A percentile compares a stretch with the other conserved stretches of the same genome.
Conservation (phyloP, 1,139 yeast genomes). For the Candida freyschussii region DNA sequence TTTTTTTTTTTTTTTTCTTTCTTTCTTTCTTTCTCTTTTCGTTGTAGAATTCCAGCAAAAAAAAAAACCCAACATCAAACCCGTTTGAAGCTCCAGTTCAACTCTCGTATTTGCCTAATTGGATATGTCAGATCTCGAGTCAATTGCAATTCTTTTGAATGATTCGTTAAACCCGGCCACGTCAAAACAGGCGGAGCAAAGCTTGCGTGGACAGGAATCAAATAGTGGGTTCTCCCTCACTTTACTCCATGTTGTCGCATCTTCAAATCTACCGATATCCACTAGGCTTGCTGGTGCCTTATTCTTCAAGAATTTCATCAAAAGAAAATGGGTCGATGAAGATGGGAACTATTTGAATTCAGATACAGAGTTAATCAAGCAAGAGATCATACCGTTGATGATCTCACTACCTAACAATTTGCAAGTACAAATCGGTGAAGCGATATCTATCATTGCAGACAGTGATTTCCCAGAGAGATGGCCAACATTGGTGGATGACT, state of each 20-base stretch:
- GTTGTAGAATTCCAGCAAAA: background rate
- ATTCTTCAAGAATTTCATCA: slow-evolving; percentile 83
- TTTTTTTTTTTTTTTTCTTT: too few species aligned
- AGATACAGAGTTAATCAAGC: slow-evolving; percentile 67
- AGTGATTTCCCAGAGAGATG: slow-evolving; percentile 92
- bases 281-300: slow-evolving; percentile 85
- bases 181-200: slow-evolving; percentile 59
- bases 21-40: background rate
- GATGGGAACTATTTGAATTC: slow-evolving; percentile 74
- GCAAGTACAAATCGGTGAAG: slow-evolving; percentile 90
- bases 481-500: slow-evolving; percentile 72
- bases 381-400: slow-evolving; percentile 79
- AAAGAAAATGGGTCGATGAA: slow-evolving; percentile 84
- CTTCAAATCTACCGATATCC: slow-evolving; percentile 46
- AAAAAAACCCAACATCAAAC: too few species aligned
- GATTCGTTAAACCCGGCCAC: slow-evolving; percentile 37
- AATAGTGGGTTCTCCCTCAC: slow-evolving; percentile 68
- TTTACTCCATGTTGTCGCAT: slow-evolving; percentile 73
- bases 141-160: slow-evolving; percentile 30
- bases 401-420: slow-evolving; percentile 67
- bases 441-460: slow-evolving; percentile 89
- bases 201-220: slow-evolving; percentile 58
- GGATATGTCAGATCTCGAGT: slow-evolving; percentile 33
- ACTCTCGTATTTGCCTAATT: background rate
- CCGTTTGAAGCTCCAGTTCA: too few species aligned